These are phyloP conservation scores for Microglena sp. DNA, from an alignment of 139 green algal species.

Conservation along the genomic window DNA sequence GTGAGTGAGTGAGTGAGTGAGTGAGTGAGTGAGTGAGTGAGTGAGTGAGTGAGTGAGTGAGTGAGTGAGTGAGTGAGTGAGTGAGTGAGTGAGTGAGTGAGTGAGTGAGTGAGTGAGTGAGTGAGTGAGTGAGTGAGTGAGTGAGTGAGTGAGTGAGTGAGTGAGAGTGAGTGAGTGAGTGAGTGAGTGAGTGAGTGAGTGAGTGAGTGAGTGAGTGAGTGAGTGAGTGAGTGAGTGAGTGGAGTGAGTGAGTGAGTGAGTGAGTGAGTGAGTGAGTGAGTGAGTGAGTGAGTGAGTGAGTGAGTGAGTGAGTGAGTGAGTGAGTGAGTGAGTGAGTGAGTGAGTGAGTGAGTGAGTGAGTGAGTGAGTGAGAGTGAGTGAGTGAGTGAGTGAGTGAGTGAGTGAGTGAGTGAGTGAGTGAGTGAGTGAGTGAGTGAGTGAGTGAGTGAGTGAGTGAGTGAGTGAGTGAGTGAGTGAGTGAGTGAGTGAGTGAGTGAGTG, in stretches of 20 bases:
- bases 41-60: too few species aligned
- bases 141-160: background rate
- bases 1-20: background rate
- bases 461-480: background rate
- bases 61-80: too few species aligned
- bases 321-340: background rate
- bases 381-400: too few species aligned
- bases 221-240: too few species aligned
- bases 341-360: too few species aligned
- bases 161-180: background rate
- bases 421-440: background rate
- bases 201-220: conserved; percentile 8
- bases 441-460: background rate
- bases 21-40: background rate
- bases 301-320: background rate
- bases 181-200: conserved; percentile 1
- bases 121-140: background rate
- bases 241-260: background rate
- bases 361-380: too few species aligned
- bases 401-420: background rate
- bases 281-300: too few species aligned
- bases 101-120: background rate
- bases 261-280: background rate
- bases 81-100: too few species aligned
- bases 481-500: background rate